A percentile compares a stretch with the other conserved stretches of the same genome.
Evolutionary conservation across 164 flowering plant genomes (phyloP).

Genomic region (Kingdonia uniflora): DNA sequence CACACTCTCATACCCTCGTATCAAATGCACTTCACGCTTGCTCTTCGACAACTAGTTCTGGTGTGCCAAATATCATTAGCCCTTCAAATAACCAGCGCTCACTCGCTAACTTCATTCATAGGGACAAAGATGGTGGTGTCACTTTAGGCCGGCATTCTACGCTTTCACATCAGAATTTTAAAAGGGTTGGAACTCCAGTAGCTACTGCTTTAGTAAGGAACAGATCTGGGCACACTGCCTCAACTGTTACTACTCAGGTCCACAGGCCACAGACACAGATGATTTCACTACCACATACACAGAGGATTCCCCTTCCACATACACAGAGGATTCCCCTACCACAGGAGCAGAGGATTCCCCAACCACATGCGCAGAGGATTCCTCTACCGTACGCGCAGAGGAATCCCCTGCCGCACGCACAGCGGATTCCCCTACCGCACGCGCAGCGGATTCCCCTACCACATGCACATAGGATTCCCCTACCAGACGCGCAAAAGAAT

Average conservation of each 20-base stretch:
- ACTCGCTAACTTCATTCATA: neutral
- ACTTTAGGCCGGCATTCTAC: conserved; percentile 13
- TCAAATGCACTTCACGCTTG: conserved; percentile 22
- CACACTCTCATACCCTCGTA: conserved; percentile 11
- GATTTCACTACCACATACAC: neutral
- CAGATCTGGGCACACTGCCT: conserved; percentile 10
- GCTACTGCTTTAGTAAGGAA: conserved; percentile 7
- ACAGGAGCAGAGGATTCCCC: conserved; percentile 3
- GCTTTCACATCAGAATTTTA: conserved; percentile 18
- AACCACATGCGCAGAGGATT: conserved; percentile 5
- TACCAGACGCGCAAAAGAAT: neutral
- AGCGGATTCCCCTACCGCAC: neutral
- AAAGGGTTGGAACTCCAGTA: conserved; percentile 18
- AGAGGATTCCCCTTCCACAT: neutral
- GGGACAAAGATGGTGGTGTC: conserved; percentile 15
- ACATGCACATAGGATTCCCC: neutral
- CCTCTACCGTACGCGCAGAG: neutral
- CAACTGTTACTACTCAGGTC: conserved; percentile 8
- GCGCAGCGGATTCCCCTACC: conserved; percentile 13
- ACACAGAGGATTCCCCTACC: neutral
- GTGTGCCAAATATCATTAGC: conserved; percentile 16
- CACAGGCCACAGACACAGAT: conserved; percentile 7
- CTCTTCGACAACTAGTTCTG: conserved; percentile 16
- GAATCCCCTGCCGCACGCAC: neutral
- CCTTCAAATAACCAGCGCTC: conserved; percentile 16